These are phyloP conservation scores for Thalassiosira exigua DNA, from an alignment of 352 stramenopile species.

Conservation along the genomic window DNA sequence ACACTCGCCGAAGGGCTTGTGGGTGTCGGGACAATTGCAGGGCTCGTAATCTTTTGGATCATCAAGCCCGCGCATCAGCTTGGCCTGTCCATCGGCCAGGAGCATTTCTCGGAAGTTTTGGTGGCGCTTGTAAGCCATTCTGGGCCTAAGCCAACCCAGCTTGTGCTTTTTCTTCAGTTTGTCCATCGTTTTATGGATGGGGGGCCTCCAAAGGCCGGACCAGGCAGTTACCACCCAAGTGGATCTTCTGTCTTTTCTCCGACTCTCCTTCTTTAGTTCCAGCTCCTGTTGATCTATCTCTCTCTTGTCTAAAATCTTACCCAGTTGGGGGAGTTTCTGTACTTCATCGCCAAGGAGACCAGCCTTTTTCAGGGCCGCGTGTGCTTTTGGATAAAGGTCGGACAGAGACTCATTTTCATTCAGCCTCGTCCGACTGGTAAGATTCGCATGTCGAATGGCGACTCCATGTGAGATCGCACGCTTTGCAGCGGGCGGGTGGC, in stretches of 20 bases:
- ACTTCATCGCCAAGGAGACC: neutral
- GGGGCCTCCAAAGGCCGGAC: neutral
- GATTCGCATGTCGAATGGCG: neutral
- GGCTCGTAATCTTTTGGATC: neutral
- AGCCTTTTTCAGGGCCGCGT: too few species aligned
- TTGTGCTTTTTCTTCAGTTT: neutral
- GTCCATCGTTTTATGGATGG: neutral
- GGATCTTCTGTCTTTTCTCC: neutral
- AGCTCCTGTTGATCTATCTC: neutral
- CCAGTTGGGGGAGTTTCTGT: neutral
- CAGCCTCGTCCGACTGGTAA: neutral
- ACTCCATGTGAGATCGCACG: conserved; percentile 1
- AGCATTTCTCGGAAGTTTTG: neutral
- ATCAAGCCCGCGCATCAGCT: neutral
- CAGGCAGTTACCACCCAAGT: neutral
- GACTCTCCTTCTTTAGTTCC: neutral
- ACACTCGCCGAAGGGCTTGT: conserved; percentile 3
- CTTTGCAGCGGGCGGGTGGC: neutral
- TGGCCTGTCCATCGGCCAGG: neutral
- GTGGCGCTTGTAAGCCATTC: neutral
- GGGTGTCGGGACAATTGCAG: neutral
- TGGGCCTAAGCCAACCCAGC: neutral
- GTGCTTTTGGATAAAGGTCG: neutral
- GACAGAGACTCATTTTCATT: neutral
- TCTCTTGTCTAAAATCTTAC: neutral